A percentile compares a stretch with the other conserved stretches of the same genome.
Conservation (phyloP, 1,284 basidiomycete genomes). For the Trichosporon sp. region DNA sequence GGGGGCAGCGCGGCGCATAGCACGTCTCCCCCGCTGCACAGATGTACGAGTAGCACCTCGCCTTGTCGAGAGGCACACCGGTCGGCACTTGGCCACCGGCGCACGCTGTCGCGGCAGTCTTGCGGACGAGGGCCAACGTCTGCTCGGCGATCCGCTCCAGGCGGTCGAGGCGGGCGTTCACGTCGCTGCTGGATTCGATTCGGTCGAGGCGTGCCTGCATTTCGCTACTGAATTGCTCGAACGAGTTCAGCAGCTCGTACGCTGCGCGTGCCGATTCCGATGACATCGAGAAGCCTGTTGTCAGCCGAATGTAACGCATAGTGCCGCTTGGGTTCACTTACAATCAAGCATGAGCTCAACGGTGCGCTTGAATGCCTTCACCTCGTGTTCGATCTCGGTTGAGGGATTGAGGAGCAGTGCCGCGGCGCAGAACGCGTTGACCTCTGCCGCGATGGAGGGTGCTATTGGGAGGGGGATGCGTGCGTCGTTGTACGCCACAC, state of each 20-base stretch:
- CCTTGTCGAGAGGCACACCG: not conserved
- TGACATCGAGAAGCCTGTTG: not conserved
- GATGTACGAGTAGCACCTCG: not conserved
- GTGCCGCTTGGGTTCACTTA: not conserved
- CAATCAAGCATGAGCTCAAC: not conserved
- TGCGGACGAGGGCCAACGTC: not conserved
- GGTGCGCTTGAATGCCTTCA: not conserved
- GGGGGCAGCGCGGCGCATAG: not conserved
- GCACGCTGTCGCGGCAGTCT: not conserved
- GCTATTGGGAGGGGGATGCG: not conserved
- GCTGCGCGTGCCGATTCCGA: not conserved
- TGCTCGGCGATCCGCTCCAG: not conserved
- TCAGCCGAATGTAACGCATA: too few species aligned
- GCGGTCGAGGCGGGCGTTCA: not conserved
- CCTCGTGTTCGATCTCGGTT: not conserved
- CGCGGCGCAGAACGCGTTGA: not conserved
- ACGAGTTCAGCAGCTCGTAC: not conserved
- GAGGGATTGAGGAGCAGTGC: not conserved
- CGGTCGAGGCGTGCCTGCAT: not conserved
- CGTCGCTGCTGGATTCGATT: not conserved
- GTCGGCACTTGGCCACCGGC: not conserved
- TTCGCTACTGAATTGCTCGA: not conserved
- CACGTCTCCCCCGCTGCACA: not conserved
- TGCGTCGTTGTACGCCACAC: not conserved
- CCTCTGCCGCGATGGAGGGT: not conserved